A percentile compares a stretch with the other conserved stretches of the same genome.
phyloP scores from a whole-genome alignment of 202 grass and related monocot species.

The Alloteropsis angusta region DNA sequence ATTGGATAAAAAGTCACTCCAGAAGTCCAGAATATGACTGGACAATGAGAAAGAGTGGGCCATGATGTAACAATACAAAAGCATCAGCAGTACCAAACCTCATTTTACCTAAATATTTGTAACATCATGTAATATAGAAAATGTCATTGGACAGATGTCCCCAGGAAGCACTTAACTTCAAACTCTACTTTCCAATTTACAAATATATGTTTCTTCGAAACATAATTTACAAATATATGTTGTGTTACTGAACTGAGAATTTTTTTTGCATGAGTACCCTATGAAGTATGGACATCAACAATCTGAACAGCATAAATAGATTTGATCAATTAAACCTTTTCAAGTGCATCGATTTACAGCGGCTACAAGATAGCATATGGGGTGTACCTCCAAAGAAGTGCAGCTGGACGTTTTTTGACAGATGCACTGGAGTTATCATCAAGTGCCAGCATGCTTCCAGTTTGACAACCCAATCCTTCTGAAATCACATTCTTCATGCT shows the following conservation, averaged over 20 bases:
- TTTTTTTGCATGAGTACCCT: not conserved
- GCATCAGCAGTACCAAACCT: not conserved
- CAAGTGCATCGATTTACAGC: not conserved
- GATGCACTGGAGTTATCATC: conserved; percentile 45
- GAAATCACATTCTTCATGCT: conserved; percentile 61
- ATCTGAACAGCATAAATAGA: not conserved
- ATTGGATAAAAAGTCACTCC: conserved; percentile 7
- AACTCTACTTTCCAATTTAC: conserved; percentile 4
- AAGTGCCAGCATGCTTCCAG: conserved; percentile 46
- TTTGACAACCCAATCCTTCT: conserved; percentile 50
- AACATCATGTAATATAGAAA: not conserved
- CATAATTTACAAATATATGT: too few species aligned
- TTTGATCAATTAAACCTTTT: not conserved
- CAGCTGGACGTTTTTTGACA: conserved; percentile 59
- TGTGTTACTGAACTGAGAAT: not conserved
- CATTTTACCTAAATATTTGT: conserved; percentile 1
- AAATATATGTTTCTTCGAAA: too few species aligned
- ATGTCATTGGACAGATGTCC: not conserved
- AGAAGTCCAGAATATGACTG: not conserved
- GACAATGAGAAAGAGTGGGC: conserved; percentile 15
- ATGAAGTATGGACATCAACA: not conserved
- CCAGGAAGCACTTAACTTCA: not conserved
- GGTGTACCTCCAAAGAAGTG: conserved; percentile 93
- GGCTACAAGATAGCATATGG: not conserved
- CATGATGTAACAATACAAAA: not conserved